Evolutionary conservation across 1,284 basidiomycete genomes (phyloP).

Genomic region (Athelia sp.): DNA sequence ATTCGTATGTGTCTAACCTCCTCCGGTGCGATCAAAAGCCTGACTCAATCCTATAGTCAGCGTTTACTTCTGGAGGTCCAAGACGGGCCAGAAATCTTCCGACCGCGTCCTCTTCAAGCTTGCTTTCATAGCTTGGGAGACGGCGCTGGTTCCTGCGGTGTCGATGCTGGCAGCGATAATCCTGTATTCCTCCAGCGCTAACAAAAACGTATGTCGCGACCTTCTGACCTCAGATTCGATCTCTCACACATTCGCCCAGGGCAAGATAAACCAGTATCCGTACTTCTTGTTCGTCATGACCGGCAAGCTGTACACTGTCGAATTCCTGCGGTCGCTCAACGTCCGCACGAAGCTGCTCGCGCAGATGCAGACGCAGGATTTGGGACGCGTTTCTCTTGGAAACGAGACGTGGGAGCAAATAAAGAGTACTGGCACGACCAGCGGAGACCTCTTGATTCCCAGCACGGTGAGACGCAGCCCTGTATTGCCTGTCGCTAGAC

Average conservation of each 20-base stretch:
- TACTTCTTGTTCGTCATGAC: constrained; percentile 43
- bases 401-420: background rate
- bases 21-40: background rate
- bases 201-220: constrained; percentile 25
- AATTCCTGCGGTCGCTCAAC: constrained; percentile 42
- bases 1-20: constrained; percentile 27
- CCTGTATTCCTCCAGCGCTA: constrained; percentile 27
- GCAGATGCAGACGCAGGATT: constrained; percentile 31
- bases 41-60: constrained; percentile 28
- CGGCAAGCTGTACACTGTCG: constrained; percentile 45
- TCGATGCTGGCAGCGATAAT: constrained; percentile 37
- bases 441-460: too few species aligned
- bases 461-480: too few species aligned
- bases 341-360: constrained; percentile 34
- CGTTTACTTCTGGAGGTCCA: constrained; percentile 35
- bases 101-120: constrained; percentile 38
- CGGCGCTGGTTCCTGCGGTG: constrained; percentile 38
- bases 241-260: constrained; percentile 15
- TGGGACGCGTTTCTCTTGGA: constrained; percentile 33
- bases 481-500: too few species aligned
- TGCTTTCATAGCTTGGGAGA: constrained; percentile 43
- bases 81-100: constrained; percentile 35
- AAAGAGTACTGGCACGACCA: background rate
- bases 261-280: constrained; percentile 29
- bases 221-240: background rate